Evolutionary conservation across 352 stramenopile species (phyloP).

Genomic region (Thalassiosira allenii): DNA sequence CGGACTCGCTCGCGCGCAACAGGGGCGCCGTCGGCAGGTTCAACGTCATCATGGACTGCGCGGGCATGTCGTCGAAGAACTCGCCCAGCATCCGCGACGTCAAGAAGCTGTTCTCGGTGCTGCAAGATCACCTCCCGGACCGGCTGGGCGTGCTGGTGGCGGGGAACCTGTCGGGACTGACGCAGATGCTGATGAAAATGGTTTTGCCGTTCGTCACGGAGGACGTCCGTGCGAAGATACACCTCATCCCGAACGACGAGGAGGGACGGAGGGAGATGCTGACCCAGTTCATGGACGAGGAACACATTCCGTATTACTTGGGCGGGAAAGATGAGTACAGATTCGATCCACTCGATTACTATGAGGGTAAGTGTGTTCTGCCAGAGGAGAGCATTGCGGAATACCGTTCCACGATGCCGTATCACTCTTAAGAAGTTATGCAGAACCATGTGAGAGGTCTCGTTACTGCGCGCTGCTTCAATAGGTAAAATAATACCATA

Average conservation of each 20-base stretch:
- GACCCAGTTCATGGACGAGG: slow-evolving; percentile 60
- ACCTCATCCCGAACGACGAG: slow-evolving; percentile 64
- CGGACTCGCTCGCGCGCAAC: slow-evolving; percentile 50
- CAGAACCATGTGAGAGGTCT: no score
- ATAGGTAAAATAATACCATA: no score
- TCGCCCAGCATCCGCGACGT: slow-evolving; percentile 57
- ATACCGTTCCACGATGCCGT: slow-evolving; percentile 73
- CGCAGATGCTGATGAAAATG: slow-evolving; percentile 73
- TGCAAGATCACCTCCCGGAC: slow-evolving; percentile 83
- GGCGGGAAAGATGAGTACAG: slow-evolving; percentile 69
- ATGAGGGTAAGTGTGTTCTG: slow-evolving; percentile 49
- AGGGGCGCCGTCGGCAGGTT: slow-evolving; percentile 70
- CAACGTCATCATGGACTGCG: slow-evolving; percentile 75
- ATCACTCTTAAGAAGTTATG: no score
- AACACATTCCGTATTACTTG: slow-evolving; percentile 67
- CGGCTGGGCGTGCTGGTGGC: slow-evolving; percentile 68
- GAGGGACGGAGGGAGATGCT: slow-evolving; percentile 55
- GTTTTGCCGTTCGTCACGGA: slow-evolving; percentile 71
- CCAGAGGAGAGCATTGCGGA: slow-evolving; percentile 59
- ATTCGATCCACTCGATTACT: slow-evolving; percentile 71
- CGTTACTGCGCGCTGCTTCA: no score
- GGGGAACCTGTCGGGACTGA: slow-evolving; percentile 62
- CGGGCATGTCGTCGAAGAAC: slow-evolving; percentile 41
- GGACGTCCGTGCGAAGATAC: slow-evolving; percentile 75
- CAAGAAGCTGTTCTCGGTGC: slow-evolving; percentile 64